phyloP scores from a whole-genome alignment of 2,329 filamentous ascomycete genomes.

The Cladophialophora yegresii region DNA sequence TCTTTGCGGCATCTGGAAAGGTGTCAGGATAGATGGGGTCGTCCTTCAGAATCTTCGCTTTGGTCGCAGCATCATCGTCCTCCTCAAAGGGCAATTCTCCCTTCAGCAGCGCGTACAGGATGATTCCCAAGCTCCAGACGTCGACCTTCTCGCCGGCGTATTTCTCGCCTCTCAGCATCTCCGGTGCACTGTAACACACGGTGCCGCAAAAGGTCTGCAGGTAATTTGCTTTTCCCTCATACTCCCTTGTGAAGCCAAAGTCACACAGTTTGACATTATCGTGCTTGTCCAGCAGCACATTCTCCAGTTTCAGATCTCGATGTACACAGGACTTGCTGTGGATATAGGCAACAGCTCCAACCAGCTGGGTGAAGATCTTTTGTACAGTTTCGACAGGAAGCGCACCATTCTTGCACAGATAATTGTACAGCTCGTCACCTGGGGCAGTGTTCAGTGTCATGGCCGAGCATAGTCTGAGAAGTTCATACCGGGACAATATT shows the following conservation, averaged over 20 bases:
- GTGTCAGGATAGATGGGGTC: slow-evolving; percentile 84
- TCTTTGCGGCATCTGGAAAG: slow-evolving; percentile 73
- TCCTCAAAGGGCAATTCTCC: slow-evolving; percentile 87
- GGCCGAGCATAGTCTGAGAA: slow-evolving; percentile 22
- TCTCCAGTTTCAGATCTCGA: slow-evolving; percentile 93
- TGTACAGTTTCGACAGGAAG: slow-evolving; percentile 84
- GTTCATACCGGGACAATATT: slow-evolving; percentile 85
- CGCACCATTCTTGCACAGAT: slow-evolving; percentile 82
- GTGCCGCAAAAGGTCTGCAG: slow-evolving; percentile 97
- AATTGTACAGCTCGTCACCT: slow-evolving; percentile 97
- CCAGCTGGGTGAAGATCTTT: slow-evolving; percentile 92
- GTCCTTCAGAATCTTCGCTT: slow-evolving; percentile 77
- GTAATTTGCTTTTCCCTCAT: slow-evolving; percentile 91
- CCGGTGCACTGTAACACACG: slow-evolving; percentile 94
- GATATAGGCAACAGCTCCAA: slow-evolving; percentile 92
- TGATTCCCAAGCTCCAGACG: slow-evolving; percentile 95
- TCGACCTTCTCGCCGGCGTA: slow-evolving; percentile 98
- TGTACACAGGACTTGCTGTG: slow-evolving; percentile 95
- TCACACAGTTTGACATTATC: slow-evolving; percentile 98
- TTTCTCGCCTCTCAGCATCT: slow-evolving; percentile 98
- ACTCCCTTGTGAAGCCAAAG: slow-evolving; percentile 97
- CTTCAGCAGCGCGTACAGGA: slow-evolving; percentile 79
- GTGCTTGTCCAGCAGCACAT: slow-evolving; percentile 92
- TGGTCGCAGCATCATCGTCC: slow-evolving; percentile 85
- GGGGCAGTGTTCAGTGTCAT: slow-evolving; percentile 34